Evolutionary conservation across 208 protist genomes (phyloP), one percentile per base, ranked within the genome.

Genomic region (Trypanosoma boissoni): DNA sequence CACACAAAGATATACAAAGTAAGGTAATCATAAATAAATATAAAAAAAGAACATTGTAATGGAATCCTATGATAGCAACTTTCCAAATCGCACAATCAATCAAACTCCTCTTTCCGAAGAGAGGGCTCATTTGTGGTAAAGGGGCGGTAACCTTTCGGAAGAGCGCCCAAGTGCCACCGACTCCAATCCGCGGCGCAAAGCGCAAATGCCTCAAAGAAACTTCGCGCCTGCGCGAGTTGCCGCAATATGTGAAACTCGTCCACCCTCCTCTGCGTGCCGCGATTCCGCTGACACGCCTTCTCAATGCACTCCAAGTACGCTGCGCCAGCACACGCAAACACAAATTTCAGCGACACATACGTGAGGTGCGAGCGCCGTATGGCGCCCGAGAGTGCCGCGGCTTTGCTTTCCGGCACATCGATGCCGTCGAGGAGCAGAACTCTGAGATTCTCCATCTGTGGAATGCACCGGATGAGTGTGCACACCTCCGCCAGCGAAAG

Each of bases 81-180:
- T 49, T 50, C 28, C 32, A 18, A 10, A 3, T 3, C 18, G 20
- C 36, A 39, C 28, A 20, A 27, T 48, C 29, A 49, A 12, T 16
- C 24, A 7, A 42, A 42, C 18, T 41, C 39, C 24, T 58, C 48
- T 18, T 31, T 42, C 28, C 5, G 21, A 1, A 78, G 60, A 5
- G 82, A 88, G 0, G 86, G 86, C 41, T 93, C 86, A 66, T 93
- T 93, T 39, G 42, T 82, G 5, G 57, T 82, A 52, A 86, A 93
- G 8, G 69, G 59, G 8, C 60, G 32, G 61, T 90, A 93, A 2
- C 61, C 66, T 5, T 34, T 59, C 18, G 81, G 86, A 43, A 93
- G 63, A 1, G 74, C 82, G 2, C 41, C 39, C 2, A 20, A 26
- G 20, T 51, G 26, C 9, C 12, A 3, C 41, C 2, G n/a, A 10